Evolutionary conservation across 2,329 filamentous ascomycete genomes (phyloP).

Genomic region (Colletotrichum sp.): DNA sequence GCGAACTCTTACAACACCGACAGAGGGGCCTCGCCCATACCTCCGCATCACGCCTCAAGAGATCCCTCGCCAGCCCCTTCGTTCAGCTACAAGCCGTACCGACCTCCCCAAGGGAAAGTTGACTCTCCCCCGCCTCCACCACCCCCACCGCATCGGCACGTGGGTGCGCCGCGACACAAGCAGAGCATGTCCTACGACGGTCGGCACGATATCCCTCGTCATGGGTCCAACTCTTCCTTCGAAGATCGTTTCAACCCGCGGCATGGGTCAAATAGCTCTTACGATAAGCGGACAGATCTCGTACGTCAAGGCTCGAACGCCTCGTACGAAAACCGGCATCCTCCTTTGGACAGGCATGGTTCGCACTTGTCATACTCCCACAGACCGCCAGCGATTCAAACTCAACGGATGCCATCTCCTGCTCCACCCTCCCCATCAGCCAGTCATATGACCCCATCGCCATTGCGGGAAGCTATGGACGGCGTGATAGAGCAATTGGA

Average conservation of each 20-base stretch:
- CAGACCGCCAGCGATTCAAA: constrained; percentile 50
- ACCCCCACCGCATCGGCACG: constrained; percentile 82
- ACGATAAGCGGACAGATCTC: constrained; percentile 37
- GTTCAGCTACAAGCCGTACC: constrained; percentile 34
- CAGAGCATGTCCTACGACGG: constrained; percentile 35
- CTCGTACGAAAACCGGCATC: constrained; percentile 31
- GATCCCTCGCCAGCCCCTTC: constrained; percentile 42
- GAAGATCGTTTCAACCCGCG: constrained; percentile 37
- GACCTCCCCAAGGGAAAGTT: constrained; percentile 36
- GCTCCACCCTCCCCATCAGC: constrained; percentile 70
- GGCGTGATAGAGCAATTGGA: constrained; percentile 96
- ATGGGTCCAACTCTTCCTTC: constrained; percentile 44
- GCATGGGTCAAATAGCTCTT: constrained; percentile 44
- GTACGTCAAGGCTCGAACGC: constrained; percentile 33
- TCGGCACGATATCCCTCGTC: constrained; percentile 32
- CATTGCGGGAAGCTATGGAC: constrained; percentile 93
- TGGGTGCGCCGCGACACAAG: constrained; percentile 32
- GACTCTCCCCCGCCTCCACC: constrained; percentile 79
- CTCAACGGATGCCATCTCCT: constrained; percentile 65
- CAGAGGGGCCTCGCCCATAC: constrained; percentile 33
- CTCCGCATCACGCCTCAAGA: constrained; percentile 34
- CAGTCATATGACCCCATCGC: constrained; percentile 82
- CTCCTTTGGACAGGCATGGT: constrained; percentile 37
- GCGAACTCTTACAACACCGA: constrained; percentile 37
- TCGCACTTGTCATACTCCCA: constrained; percentile 40